Conservation (phyloP, 768 basidiomycete genomes). For the Leccinum variicolor region DNA sequence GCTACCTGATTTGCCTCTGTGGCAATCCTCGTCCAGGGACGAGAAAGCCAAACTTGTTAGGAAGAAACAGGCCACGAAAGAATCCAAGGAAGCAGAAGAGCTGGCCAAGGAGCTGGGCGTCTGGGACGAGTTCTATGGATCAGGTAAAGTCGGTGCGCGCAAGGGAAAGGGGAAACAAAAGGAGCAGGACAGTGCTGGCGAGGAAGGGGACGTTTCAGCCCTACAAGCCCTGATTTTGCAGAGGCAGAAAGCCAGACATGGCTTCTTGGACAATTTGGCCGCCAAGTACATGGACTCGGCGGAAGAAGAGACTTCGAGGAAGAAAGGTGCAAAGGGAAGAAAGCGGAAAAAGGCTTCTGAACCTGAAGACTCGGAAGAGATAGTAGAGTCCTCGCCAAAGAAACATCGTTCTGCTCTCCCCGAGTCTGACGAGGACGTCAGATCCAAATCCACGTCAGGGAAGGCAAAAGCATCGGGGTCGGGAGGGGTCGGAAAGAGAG, state of each 20-base stretch:
- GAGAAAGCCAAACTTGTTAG: conserved; percentile 74
- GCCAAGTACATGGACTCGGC: conserved; percentile 64
- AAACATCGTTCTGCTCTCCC: conserved; percentile 43
- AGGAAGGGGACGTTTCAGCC: conserved; percentile 61
- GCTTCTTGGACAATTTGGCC: conserved; percentile 73
- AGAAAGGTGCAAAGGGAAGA: conserved; percentile 47
- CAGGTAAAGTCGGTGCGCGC: conserved; percentile 61
- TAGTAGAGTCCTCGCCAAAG: conserved; percentile 46
- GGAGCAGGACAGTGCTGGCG: conserved; percentile 34
- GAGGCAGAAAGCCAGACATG: conserved; percentile 64
- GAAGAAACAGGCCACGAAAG: conserved; percentile 70
- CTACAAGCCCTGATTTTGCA: conserved; percentile 82
- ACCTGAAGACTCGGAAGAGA: conserved; percentile 33
- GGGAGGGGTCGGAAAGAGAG: conserved; percentile 28
- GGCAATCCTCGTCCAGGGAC: conserved; percentile 74
- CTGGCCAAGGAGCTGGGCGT: conserved; percentile 86
- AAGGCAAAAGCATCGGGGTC: conserved; percentile 34
- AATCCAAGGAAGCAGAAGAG: conserved; percentile 81
- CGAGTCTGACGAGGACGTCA: conserved; percentile 63
- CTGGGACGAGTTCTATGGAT: conserved; percentile 91
- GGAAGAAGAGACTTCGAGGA: conserved; percentile 27
- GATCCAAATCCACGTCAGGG: conserved; percentile 54
- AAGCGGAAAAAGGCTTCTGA: conserved; percentile 45
- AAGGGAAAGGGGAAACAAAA: conserved; percentile 55
- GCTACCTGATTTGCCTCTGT: conserved; percentile 52